Evolutionary conservation across 257 asterid species (phyloP), one percentile per base, ranked within the genome.

Genomic region (Mentha longifolia): DNA sequence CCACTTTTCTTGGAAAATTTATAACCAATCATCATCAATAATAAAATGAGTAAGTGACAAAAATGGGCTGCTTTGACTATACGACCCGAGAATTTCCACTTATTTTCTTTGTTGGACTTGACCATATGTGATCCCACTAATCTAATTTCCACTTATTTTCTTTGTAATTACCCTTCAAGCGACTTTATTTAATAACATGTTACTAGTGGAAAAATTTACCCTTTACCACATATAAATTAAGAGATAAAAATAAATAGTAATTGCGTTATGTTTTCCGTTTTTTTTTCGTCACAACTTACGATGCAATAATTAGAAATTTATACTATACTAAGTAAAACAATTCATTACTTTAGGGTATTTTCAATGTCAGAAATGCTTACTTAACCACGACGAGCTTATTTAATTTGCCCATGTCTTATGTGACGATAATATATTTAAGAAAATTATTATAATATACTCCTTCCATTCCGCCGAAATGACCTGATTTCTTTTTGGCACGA

Each of bases 61-160:
- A 57, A 66, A 33, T 74, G 68, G 67, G 72, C 67, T 56, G 73
- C 73, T 74, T 65, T 73, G 73, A 73, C 77, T 20, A 12, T 0
- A 42, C 14, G 16, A 61, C 55, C 35, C 56, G 33, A 17, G 52
- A 52, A 6, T 52, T 28, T 31, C 42, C 41, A 57, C 42, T 28
- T 28, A 7, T 57, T 57, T 56, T 57, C 42, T 57, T 13, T 14
- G 10, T 51, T 71, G 8, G 76, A 50, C 64, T 72, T 61, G 62
- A 61, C 70, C 1, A 22, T 55, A 55, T 56, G 12, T 56, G 16
- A 17, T 42, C 14, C 47, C 47, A 42, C 17, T 46, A 46, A 46
- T 46, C 52, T 50, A 35, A n/a, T 61, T 35, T 61, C 49, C 66
- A 61, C 66, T 61, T 15, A 0, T 16, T 61, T 61, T 16, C 49